Evolutionary conservation across 2,329 filamentous ascomycete genomes (phyloP), one percentile per base, ranked within the genome.

Genomic region (Zymoseptoria brevis): DNA sequence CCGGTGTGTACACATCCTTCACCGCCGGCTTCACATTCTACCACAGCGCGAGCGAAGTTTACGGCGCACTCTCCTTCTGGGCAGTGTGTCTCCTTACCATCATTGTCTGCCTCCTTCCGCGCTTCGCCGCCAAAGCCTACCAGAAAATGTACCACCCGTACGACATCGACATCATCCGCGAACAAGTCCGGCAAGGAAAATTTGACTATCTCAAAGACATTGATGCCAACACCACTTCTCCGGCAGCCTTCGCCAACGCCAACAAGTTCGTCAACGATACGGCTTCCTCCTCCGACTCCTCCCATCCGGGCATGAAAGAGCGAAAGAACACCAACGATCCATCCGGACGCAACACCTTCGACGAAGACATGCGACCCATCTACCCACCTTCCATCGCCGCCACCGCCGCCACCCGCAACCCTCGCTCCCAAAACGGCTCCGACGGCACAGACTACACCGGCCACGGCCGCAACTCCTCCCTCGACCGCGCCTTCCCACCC

Each of bases 101-200:
- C 0, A 81, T 90, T 64, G 83, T 96, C 58, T 93, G 89, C 74
- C 77, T 99, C 55, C 85, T 96, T 60, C 94, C 94, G 9, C 87
- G 94, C 24, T 96, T 97, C 73, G 83, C 84, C 53, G 81, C 89
- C 77, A 99, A 99, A 77, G 80, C 87, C 30, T 76, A 94, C 54
- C 94, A 97, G 74, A 99, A 99, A 76, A 88, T 96, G 57, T 97
- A 91, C 76, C 89, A 88, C 74, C 94, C 94, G 3, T 87, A 88
- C 66, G 94, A 99, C 69, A 80, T 96, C 60, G 94, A 99, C 73
- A 96, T 99, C 64, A 86, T 99, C 69, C 90, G 94, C 53, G 94
- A 99, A 75, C 91, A 97, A 77, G 85, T 95, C 62, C 84, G 84
- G 26, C 81, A 86, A 76, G 94, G 94, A 66, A 86, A 87, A 70